Percentiles rank a stretch among this genome's conserved stretches.
Conservation (phyloP, 495 filamentous ascomycete genomes). For the Penicillium alfredii region DNA sequence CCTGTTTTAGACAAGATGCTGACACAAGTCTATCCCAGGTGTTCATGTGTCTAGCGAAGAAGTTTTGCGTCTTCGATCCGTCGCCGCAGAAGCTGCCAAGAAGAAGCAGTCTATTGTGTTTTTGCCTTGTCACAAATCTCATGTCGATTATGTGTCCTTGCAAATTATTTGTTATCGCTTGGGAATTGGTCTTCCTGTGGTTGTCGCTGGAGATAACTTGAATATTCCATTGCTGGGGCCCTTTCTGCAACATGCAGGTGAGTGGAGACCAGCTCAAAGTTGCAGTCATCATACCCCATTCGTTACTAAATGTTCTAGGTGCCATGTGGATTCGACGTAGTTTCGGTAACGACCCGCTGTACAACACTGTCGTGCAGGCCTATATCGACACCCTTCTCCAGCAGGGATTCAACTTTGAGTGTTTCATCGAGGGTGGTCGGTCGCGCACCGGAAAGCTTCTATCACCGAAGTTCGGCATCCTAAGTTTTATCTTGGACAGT, state of each 20-base stretch:
- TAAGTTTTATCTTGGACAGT: slow-evolving; percentile 87
- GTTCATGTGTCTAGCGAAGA: slow-evolving; percentile 96
- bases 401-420: slow-evolving; percentile 89
- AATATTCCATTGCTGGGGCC: slow-evolving; percentile 87
- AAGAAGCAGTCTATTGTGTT: slow-evolving; percentile 96
- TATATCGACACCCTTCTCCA: slow-evolving; percentile 92
- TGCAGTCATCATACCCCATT: no score
- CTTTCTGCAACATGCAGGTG: slow-evolving; percentile 88
- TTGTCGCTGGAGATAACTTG: slow-evolving; percentile 92
- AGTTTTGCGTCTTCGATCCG: slow-evolving; percentile 69
- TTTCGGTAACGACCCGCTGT: slow-evolving; percentile 88
- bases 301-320: slow-evolving; percentile 39
- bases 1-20: slow-evolving; percentile 1
- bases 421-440: slow-evolving; percentile 92
- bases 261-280: slow-evolving; percentile 10
- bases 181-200: slow-evolving; percentile 81
- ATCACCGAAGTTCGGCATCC: slow-evolving; percentile 91
- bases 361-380: slow-evolving; percentile 83
- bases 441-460: slow-evolving; percentile 91
- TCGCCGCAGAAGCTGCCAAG: slow-evolving; percentile 72
- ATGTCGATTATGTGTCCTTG: slow-evolving; percentile 91
- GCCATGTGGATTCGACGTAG: slow-evolving; percentile 95
- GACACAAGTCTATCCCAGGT: slow-evolving; percentile 33
- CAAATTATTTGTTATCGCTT: slow-evolving; percentile 93
- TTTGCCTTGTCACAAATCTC: slow-evolving; percentile 86